Base-by-base conservation (phyloP, 768 basidiomycete genomes). In the Suillus cothurnatus region DNA sequence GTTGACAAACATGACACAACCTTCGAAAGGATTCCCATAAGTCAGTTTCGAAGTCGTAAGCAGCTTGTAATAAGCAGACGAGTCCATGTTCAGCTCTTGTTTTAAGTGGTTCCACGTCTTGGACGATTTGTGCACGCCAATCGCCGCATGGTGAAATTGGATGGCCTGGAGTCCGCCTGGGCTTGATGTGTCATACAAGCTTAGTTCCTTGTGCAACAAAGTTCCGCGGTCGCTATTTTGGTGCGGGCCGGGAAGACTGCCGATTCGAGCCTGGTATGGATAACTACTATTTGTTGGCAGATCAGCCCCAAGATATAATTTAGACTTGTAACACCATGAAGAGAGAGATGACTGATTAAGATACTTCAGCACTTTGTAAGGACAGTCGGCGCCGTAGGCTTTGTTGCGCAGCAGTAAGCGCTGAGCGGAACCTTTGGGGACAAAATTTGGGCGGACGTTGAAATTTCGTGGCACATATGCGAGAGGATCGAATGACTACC, bases 361-460 rank as follows among this genome's bases (percentile, higher is more conserved):
- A 21, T 19, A 41, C 39, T 26, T 41, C 19, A 38, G 58, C 12
- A 12, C 57, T 28, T 39, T 19, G 57, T 41, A 39, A 31, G 39
- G 31, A 21, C 34, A 21, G 26, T 59, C 11, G 53, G 9, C 19
- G 57, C n/a, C 14, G 14, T 36, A 31, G 36, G 5, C 34, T 19
- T 17, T 21, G 58, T 59, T 59, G 17, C 23, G 38, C n/a, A 19
- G 57, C 6, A 57, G 26, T 6, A 26, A 17, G 39, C 39, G 26
- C 26, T 28, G 26, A 28, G 26, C 15, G 39, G 26, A 39, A 39
- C 32, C 61, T 49, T 59, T 65, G 61, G 61, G 64, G 39, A 49
- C 71, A 66, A 61, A 69, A 72, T 76, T 74, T 76, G 65, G 68
- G 62, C 68, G 69, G 72, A 68, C 68, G 68, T 76, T 72, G 68